phyloP scores from a whole-genome alignment of 768 basidiomycete species.

The Amanita molliuscula region DNA sequence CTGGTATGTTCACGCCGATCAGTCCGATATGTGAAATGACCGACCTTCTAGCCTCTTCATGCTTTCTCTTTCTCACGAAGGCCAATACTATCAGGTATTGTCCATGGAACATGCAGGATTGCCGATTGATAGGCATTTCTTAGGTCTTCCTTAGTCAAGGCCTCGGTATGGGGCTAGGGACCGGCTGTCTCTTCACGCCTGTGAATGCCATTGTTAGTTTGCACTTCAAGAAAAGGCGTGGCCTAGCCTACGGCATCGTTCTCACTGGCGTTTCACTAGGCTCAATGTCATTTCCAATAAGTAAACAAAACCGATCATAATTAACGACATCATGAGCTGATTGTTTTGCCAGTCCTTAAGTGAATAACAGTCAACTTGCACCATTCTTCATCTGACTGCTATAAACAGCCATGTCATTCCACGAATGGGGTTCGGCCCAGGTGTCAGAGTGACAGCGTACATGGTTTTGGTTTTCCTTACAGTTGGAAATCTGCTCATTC shows the following conservation, averaged over 20 bases:
- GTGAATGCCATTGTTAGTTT: slow-evolving; percentile 36
- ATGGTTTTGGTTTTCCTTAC: slow-evolving; percentile 2
- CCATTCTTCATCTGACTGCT: background rate
- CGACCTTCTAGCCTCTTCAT: slow-evolving; percentile 30
- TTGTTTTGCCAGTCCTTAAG: slow-evolving; percentile 19
- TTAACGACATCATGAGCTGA: background rate
- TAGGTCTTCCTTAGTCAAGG: slow-evolving; percentile 45
- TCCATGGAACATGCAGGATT: slow-evolving; percentile 4
- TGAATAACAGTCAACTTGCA: slow-evolving; percentile 8
- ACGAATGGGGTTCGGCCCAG: slow-evolving; percentile 26
- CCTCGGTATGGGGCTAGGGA: slow-evolving; percentile 43
- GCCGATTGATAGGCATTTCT: slow-evolving; percentile 7
- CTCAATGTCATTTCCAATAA: slow-evolving; percentile 23
- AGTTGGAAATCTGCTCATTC: slow-evolving; percentile 7
- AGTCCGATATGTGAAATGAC: slow-evolving; percentile 17
- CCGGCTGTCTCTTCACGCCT: slow-evolving; percentile 40
- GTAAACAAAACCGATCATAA: slow-evolving; percentile 9
- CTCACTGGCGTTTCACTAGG: slow-evolving; percentile 34
- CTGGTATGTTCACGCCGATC: slow-evolving; percentile 21
- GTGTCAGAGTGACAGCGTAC: slow-evolving; percentile 10
- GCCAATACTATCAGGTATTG: slow-evolving; percentile 34
- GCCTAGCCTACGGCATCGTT: slow-evolving; percentile 27
- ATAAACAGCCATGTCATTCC: slow-evolving; percentile 20
- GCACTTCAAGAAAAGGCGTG: slow-evolving; percentile 29
- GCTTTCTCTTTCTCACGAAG: slow-evolving; percentile 29